Percentiles rank a stretch among this genome's conserved stretches.
Conservation (phyloP, 2,329 filamentous ascomycete genomes). For the Alternaria viburni region DNA sequence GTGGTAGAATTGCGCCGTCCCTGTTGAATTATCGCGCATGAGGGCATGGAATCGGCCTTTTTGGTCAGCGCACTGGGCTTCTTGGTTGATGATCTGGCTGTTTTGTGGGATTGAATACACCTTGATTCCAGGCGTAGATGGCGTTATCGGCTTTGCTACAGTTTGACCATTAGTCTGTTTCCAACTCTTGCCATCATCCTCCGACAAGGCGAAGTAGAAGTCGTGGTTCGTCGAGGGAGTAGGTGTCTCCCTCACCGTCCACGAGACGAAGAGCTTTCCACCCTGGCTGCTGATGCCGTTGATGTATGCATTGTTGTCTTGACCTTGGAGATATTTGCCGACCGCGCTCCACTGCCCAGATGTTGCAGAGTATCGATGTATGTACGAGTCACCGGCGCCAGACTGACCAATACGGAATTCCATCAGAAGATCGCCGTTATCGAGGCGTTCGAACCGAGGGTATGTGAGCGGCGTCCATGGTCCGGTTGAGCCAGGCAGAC, state of each 20-base stretch:
- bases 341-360: constrained; percentile 48
- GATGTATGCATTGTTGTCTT: constrained; percentile 59
- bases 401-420: constrained; percentile 60
- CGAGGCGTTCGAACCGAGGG: constrained; percentile 55
- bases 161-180: constrained; percentile 47
- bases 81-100: constrained; percentile 59
- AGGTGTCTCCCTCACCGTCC: constrained; percentile 60
- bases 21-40: constrained; percentile 52
- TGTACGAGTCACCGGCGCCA: constrained; percentile 57
- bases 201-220: constrained; percentile 58
- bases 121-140: constrained; percentile 51
- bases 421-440: constrained; percentile 52
- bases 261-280: constrained; percentile 53
- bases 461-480: constrained; percentile 55
- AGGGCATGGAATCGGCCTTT: constrained; percentile 58
- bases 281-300: constrained; percentile 54
- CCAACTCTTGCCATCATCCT: constrained; percentile 55
- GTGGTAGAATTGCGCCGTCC: constrained; percentile 40
- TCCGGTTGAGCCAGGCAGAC: constrained; percentile 37
- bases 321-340: constrained; percentile 53
- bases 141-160: constrained; percentile 52
- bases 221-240: constrained; percentile 57
- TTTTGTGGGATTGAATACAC: constrained; percentile 56
- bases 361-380: constrained; percentile 53
- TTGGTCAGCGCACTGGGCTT: constrained; percentile 56